Conservation (phyloP, 1,284 basidiomycete genomes). For the Pterulicium gracile region DNA sequence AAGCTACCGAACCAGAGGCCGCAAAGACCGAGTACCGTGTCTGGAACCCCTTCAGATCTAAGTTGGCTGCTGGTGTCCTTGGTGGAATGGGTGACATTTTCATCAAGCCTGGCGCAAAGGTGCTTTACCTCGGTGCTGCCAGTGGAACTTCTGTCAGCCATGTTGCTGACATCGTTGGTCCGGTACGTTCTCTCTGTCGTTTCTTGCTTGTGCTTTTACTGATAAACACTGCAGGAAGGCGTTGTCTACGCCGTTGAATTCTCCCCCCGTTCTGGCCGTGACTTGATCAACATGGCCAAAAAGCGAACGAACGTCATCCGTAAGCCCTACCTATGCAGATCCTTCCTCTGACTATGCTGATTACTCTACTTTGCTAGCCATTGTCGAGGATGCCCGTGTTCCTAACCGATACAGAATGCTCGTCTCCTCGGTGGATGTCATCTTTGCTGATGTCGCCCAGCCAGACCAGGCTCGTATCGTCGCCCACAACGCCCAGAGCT, state of each 20-base stretch:
- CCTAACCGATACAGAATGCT: conserved; percentile 96
- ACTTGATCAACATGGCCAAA: conserved; percentile 99
- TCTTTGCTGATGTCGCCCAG: conserved; percentile 98
- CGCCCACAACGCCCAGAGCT: conserved; percentile 87
- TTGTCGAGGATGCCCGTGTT: conserved; percentile 93
- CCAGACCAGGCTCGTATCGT: conserved; percentile 98
- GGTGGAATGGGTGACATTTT: conserved; percentile 93
- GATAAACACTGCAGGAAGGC: conserved; percentile 55
- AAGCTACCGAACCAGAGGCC: conserved; percentile 51
- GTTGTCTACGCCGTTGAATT: conserved; percentile 99
- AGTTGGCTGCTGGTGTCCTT: conserved; percentile 94
- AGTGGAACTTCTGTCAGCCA: conserved; percentile 96
- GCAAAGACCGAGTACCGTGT: conserved; percentile 93
- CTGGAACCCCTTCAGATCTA: conserved; percentile 99
- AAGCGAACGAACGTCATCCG: conserved; percentile 99
- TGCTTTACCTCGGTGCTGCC: conserved; percentile 96
- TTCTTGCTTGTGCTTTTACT: conserved; percentile 9
- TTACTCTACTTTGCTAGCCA: conserved; percentile 45
- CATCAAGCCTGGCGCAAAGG: conserved; percentile 92
- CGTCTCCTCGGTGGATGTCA: conserved; percentile 85
- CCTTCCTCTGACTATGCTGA: conserved; percentile 5
- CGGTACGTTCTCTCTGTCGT: conserved; percentile 38
- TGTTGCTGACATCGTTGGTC: conserved; percentile 97
- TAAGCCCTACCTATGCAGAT: conserved; percentile 30
- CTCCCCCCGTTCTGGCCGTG: conserved; percentile 91